Conservation (phyloP, 768 basidiomycete genomes). For the Mycena galericulata region DNA sequence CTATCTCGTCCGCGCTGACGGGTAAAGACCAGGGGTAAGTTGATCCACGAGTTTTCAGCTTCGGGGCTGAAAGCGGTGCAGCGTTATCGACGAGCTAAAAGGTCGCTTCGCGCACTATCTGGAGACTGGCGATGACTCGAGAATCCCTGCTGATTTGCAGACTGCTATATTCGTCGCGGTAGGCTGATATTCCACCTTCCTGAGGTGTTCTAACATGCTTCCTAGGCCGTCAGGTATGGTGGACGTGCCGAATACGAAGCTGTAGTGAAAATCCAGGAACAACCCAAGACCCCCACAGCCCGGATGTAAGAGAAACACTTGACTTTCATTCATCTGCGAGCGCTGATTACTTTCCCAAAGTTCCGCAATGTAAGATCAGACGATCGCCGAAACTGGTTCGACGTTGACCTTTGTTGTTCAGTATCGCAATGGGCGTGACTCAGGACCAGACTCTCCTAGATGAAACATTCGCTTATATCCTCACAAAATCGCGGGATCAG, state of each 20-base stretch:
- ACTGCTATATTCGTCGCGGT: conserved; percentile 65
- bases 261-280: conserved; percentile 73
- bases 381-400: background rate
- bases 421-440: conserved; percentile 74
- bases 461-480: conserved; percentile 72
- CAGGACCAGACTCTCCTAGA: conserved; percentile 67
- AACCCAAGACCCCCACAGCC: conserved; percentile 79
- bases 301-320: conserved; percentile 63
- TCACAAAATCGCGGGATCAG: conserved; percentile 65
- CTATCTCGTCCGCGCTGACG: conserved; percentile 64
- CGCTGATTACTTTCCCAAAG: conserved; percentile 1
- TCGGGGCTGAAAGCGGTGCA: conserved; percentile 42
- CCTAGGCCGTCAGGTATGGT: conserved; percentile 78
- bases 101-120: conserved; percentile 78
- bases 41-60: background rate
- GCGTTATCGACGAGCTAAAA: conserved; percentile 80
- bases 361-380: conserved; percentile 29
- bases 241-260: conserved; percentile 82
- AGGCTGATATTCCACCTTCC: conserved; percentile 34
- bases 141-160: conserved; percentile 86
- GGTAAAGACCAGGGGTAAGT: conserved; percentile 45
- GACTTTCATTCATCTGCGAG: background rate
- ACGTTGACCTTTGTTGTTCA: conserved; percentile 40
- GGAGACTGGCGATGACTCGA: conserved; percentile 78
- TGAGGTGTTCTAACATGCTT: too few species aligned